Percentiles rank a stretch among this genome's conserved stretches.
phyloP scores from a whole-genome alignment of 1,139 yeast genomes.

The Suhomyces anneliseae region DNA sequence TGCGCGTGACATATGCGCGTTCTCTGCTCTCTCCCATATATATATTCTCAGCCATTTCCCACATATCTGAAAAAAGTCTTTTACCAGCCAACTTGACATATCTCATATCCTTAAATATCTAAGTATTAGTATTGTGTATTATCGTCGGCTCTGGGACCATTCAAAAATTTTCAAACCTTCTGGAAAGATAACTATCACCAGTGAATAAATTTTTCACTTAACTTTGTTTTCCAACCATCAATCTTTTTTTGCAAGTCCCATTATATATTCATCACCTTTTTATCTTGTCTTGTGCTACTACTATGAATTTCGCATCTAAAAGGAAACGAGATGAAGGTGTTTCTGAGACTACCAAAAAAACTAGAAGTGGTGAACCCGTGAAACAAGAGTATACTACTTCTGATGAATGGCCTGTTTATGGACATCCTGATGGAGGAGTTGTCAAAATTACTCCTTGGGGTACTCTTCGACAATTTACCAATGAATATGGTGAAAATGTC shows the following conservation, averaged over 20 bases:
- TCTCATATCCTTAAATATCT: background rate
- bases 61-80: constrained; percentile 4
- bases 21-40: background rate
- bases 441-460: constrained; percentile 70
- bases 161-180: background rate
- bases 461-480: constrained; percentile 33
- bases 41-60: constrained; percentile 5
- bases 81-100: background rate
- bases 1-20: background rate
- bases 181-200: background rate
- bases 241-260: background rate
- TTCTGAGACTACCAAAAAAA: constrained; percentile 24
- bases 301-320: constrained; percentile 22
- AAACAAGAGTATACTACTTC: constrained; percentile 24
- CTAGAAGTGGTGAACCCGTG: constrained; percentile 20
- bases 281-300: background rate
- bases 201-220: background rate
- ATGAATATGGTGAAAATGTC: constrained; percentile 35
- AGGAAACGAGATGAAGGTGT: constrained; percentile 29
- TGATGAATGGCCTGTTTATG: constrained; percentile 59
- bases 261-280: background rate
- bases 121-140: background rate
- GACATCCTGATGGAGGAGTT: constrained; percentile 65
- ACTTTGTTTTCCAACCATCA: background rate
- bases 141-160: background rate